Evolutionary conservation across 2,329 filamentous ascomycete species (phyloP).

Genomic region (Colletotrichum orchidophilum): DNA sequence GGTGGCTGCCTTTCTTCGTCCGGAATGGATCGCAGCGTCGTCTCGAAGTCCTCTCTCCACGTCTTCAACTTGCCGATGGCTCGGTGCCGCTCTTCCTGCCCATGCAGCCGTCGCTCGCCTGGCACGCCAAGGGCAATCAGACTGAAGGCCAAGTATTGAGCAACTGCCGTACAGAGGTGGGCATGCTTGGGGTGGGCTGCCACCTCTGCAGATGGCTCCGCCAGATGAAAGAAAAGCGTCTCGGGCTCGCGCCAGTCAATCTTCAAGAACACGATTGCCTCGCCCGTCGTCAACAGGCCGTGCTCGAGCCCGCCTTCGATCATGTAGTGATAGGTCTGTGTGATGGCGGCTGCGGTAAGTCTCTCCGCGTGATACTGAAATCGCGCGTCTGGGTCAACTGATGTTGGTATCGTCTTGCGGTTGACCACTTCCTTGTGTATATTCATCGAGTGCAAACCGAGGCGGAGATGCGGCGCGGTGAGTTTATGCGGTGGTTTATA

Average conservation of each 20-base stretch:
- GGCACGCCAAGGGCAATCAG: conserved; percentile 39
- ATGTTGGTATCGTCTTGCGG: conserved; percentile 39
- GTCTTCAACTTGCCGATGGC: conserved; percentile 26
- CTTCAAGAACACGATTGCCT: conserved; percentile 55
- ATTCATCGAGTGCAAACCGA: conserved; percentile 51
- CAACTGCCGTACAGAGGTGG: conserved; percentile 39
- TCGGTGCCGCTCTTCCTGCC: conserved; percentile 35
- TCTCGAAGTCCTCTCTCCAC: conserved; percentile 40
- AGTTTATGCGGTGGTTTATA: conserved; percentile 60
- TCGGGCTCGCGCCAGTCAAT: conserved; percentile 41
- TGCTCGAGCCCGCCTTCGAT: conserved; percentile 54
- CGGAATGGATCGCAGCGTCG: conserved; percentile 36
- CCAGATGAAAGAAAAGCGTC: conserved; percentile 44
- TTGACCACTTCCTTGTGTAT: conserved; percentile 49
- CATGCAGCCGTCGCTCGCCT: conserved; percentile 5
- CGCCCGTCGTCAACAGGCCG: conserved; percentile 52
- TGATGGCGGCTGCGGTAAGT: conserved; percentile 52
- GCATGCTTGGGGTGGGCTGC: conserved; percentile 35
- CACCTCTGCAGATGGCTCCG: conserved; percentile 40
- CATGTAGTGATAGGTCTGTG: conserved; percentile 61
- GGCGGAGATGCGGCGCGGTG: conserved; percentile 49
- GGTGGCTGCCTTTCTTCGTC: conserved; percentile 31
- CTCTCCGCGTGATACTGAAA: conserved; percentile 48
- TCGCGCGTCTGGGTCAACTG: conserved; percentile 39
- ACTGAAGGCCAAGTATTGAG: conserved; percentile 43